phyloP scores from a whole-genome alignment of 768 basidiomycete species.

The Suillus bovinus region DNA sequence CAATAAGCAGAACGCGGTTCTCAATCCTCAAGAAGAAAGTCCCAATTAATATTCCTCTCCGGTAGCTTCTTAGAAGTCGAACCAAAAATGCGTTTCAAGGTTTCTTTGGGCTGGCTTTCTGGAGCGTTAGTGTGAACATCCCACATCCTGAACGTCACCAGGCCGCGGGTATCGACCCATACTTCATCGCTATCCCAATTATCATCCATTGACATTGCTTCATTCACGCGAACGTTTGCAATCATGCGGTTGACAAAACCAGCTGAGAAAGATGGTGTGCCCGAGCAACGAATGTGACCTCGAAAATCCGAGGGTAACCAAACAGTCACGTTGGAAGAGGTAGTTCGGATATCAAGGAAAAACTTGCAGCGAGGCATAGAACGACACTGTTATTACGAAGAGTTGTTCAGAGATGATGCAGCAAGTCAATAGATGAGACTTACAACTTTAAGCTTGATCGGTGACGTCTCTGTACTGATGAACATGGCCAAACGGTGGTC shows the following conservation, averaged over 20 bases:
- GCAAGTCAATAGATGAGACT: slow-evolving; percentile 30
- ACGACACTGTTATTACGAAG: slow-evolving; percentile 48
- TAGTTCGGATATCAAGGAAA: slow-evolving; percentile 63
- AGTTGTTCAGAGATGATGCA: slow-evolving; percentile 15
- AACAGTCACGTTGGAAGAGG: slow-evolving; percentile 69
- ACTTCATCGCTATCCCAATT: slow-evolving; percentile 57
- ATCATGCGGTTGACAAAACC: slow-evolving; percentile 74
- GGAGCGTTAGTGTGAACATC: slow-evolving; percentile 65
- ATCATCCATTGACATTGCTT: slow-evolving; percentile 29
- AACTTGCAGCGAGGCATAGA: slow-evolving; percentile 53
- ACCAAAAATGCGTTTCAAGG: slow-evolving; percentile 62
- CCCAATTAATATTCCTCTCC: slow-evolving; percentile 67
- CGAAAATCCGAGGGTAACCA: slow-evolving; percentile 82
- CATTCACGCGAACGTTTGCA: slow-evolving; percentile 51
- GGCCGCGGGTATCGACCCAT: slow-evolving; percentile 58
- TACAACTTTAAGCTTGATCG: slow-evolving; percentile 74
- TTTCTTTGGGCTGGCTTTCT: slow-evolving; percentile 63
- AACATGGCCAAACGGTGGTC: slow-evolving; percentile 74
- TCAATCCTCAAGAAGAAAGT: slow-evolving; percentile 75
- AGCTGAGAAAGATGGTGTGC: slow-evolving; percentile 59
- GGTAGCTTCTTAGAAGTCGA: slow-evolving; percentile 52
- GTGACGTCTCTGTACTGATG: slow-evolving; percentile 48
- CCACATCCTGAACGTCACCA: slow-evolving; percentile 77
- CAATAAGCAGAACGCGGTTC: not conserved
- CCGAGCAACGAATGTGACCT: slow-evolving; percentile 60